phyloP scores from a whole-genome alignment of 2,329 filamentous ascomycete species.

The Magnaporthiopsis poae region DNA sequence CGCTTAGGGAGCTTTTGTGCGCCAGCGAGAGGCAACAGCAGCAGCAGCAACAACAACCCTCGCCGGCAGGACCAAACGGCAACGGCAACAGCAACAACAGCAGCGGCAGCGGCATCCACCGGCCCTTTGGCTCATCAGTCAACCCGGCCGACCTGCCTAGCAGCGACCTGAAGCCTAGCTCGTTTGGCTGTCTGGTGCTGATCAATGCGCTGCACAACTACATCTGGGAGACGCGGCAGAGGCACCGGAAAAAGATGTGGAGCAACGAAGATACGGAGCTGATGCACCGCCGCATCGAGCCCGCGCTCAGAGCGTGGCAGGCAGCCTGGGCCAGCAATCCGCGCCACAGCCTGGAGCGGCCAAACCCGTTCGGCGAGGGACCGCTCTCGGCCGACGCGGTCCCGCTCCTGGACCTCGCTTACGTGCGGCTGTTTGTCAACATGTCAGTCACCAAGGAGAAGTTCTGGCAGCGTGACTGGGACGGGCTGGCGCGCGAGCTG shows the following conservation, averaged over 20 bases:
- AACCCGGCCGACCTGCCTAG: constrained; percentile 38
- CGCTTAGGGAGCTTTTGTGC: constrained; percentile 69
- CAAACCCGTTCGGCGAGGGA: constrained; percentile 71
- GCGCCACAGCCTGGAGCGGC: constrained; percentile 71
- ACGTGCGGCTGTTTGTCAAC: constrained; percentile 85
- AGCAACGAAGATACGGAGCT: constrained; percentile 86
- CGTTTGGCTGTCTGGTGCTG: constrained; percentile 80
- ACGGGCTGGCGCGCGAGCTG: constrained; percentile 80
- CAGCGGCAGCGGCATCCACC: constrained; percentile 29
- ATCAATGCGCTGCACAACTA: constrained; percentile 96
- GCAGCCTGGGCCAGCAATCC: constrained; percentile 82
- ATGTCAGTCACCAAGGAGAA: constrained; percentile 85
- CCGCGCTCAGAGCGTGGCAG: constrained; percentile 88
- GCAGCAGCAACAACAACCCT: constrained; percentile 34
- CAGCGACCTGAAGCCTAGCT: constrained; percentile 68
- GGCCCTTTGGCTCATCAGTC: constrained; percentile 34
- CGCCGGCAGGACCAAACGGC: constrained; percentile 15
- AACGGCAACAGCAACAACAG: constrained; percentile 23
- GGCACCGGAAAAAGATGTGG: constrained; percentile 81
- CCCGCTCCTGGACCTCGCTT: constrained; percentile 80
- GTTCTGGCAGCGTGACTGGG: constrained; percentile 89
- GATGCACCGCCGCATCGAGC: constrained; percentile 92
- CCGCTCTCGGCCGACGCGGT: constrained; percentile 85
- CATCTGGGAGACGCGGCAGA: constrained; percentile 92
- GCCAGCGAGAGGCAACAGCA: constrained; percentile 59